These are phyloP conservation scores for Fusarium falciforme DNA, from an alignment of 2,329 filamentous ascomycete genomes.

Conservation along the genomic window DNA sequence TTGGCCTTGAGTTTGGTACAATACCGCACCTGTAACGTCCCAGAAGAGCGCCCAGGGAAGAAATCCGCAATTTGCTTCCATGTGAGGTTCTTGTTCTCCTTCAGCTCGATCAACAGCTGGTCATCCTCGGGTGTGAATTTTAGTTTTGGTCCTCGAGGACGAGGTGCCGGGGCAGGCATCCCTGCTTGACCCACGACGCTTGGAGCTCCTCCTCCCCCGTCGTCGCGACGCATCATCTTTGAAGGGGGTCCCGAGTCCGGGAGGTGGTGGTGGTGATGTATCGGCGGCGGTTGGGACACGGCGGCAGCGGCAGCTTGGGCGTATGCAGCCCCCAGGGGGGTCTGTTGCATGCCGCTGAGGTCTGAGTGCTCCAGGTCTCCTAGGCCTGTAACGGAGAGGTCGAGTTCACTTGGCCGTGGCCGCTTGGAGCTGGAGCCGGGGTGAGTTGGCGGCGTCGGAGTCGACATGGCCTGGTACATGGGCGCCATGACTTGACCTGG, in stretches of 20 bases:
- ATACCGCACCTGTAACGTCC: conserved; percentile 92
- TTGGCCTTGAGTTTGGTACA: conserved; percentile 96
- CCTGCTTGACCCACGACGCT: conserved; percentile 87
- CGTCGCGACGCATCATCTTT: conserved; percentile 74
- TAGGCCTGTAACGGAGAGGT: conserved; percentile 64
- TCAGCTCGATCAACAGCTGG: conserved; percentile 85
- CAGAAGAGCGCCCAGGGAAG: conserved; percentile 90
- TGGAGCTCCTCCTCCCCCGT: conserved; percentile 71
- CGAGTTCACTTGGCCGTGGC: conserved; percentile 68
- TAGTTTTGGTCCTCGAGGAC: conserved; percentile 87
- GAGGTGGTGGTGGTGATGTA: conserved; percentile 85
- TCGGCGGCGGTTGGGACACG: conserved; percentile 58
- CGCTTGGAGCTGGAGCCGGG: conserved; percentile 59
- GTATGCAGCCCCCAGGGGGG: conserved; percentile 64
- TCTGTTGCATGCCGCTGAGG: conserved; percentile 66
- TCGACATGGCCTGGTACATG: conserved; percentile 63
- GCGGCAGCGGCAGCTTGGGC: conserved; percentile 55
- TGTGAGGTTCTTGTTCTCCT: conserved; percentile 93
- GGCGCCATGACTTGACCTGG: conserved; percentile 62
- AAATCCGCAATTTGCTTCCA: conserved; percentile 99
- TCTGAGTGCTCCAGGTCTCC: conserved; percentile 65
- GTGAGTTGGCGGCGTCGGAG: conserved; percentile 51
- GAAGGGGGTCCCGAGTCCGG: conserved; percentile 78
- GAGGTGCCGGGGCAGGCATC: conserved; percentile 85
- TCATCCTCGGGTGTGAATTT: conserved; percentile 97